Evolutionary conservation across 2,329 filamentous ascomycete species (phyloP), one percentile per base, ranked within the genome.

Genomic region (Diplodia sapinea): DNA sequence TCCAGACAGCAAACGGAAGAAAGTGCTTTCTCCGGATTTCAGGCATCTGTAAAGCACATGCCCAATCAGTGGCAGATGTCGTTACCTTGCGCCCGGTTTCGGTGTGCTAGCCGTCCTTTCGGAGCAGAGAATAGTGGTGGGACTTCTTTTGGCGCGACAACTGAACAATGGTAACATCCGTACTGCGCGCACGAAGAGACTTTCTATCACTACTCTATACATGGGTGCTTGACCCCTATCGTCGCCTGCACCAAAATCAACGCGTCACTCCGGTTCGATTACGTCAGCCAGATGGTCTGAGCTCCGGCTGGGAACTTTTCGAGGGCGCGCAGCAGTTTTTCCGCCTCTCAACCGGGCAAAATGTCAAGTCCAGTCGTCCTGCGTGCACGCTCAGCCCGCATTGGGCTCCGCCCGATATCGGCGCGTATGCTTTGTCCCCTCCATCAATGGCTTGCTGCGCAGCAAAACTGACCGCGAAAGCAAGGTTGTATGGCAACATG

Each of bases 331-430:
- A 38, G 31, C 59, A 63, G 59, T 38, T 63, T 63, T 51, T 51
- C 59, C 59, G 59, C 47, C 59, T 49, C 40, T 63, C 59, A 17
- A 63, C 59, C n/a, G 59, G 59, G 59, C 23, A 63, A 62, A 23
- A 63, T 63, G 59, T 52, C 59, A 51, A 38, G 59, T 52, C 59
- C 59, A 51, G 36, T 40, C 50, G 29, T 38, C 13, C 47, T 63
- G 31, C 59, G 59, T 8, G 59, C 59, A 40, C 59, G 59, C 47
- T 47, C 47, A 38, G 59, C 59, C 47, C 59, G 59, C 47, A 36
- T 40, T 63, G 59, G 59, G 7, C 59, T 63, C 15, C 59, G 47
- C 33, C 59, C 59, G 43, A 51, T 51, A 63, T 63, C 47, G 59
- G 59, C 59, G 29, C 59, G 59, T 63, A 63, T 51, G 59, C 59